Conservation (phyloP, 176 grass and related monocot species). For the Aegilops speltoides region DNA sequence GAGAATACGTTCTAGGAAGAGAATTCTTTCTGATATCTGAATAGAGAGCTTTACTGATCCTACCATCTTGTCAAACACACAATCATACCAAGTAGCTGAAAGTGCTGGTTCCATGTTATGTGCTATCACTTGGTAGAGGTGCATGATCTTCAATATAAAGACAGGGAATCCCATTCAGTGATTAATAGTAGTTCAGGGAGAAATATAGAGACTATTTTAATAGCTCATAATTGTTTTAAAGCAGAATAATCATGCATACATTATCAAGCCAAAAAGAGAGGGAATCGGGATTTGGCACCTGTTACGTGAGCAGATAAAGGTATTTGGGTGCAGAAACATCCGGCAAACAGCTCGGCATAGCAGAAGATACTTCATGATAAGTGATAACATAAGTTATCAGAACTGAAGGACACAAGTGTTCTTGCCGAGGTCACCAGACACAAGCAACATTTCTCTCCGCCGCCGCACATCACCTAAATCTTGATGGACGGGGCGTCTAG, state of each 20-base stretch:
- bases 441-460: too few relatives aligned
- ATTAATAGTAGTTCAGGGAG: too few relatives aligned
- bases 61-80: not conserved
- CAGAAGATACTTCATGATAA: not conserved
- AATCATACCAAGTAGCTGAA: not conserved
- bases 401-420: too few relatives aligned
- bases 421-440: too few relatives aligned
- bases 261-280: not conserved
- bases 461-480: too few relatives aligned
- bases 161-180: not conserved
- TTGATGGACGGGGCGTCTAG: too few relatives aligned
- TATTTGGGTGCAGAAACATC: not conserved
- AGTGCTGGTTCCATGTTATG: not conserved
- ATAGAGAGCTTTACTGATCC: not conserved
- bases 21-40: not conserved
- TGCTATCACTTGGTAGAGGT: not conserved
- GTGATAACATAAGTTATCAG: not conserved
- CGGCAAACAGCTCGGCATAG: not conserved
- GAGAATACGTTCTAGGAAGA: not conserved
- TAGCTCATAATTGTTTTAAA: not conserved
- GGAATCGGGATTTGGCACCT: not conserved
- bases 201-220: not conserved
- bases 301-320: not conserved
- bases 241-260: not conserved
- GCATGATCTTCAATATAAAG: not conserved